Evolutionary conservation across 495 filamentous ascomycete genomes (phyloP).

Genomic region (Lepraria neglecta): DNA sequence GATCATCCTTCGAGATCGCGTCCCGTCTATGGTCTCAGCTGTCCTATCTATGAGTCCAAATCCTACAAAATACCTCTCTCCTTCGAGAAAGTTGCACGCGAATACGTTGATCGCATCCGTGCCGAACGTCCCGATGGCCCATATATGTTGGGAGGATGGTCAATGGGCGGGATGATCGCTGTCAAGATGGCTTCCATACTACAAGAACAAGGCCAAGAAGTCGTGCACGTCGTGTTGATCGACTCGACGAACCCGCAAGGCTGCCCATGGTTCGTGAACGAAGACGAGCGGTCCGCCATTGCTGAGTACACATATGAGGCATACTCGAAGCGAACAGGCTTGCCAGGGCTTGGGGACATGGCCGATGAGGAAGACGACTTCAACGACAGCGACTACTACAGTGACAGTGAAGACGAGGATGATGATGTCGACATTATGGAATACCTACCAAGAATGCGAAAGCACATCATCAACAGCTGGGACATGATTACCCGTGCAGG

Average conservation of each 20-base stretch:
- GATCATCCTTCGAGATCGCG: background rate
- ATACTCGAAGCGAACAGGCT: conserved; percentile 19
- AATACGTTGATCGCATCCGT: conserved; percentile 25
- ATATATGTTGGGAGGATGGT: conserved; percentile 28
- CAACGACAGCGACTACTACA: conserved; percentile 1
- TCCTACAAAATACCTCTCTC: conserved; percentile 22
- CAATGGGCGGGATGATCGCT: conserved; percentile 29
- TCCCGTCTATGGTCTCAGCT: conserved; percentile 29
- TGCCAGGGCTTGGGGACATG: conserved; percentile 15
- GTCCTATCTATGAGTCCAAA: conserved; percentile 23
- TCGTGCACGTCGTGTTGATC: conserved; percentile 27
- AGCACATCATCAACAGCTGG: conserved; percentile 28
- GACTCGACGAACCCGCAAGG: conserved; percentile 27
- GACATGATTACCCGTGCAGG: conserved; percentile 21
- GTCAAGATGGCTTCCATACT: conserved; percentile 24
- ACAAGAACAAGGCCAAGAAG: conserved; percentile 15
- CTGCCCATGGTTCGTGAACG: conserved; percentile 22
- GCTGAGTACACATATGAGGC: conserved; percentile 26
- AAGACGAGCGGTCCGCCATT: conserved; percentile 21
- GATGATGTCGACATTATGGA: conserved; percentile 21
- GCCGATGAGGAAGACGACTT: conserved; percentile 15
- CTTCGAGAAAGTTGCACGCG: conserved; percentile 21
- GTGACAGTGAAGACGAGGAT: conserved; percentile 16
- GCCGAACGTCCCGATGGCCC: conserved; percentile 23
- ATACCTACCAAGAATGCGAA: conserved; percentile 25